Evolutionary conservation across 257 asterid genomes (phyloP).

Genomic region (Gardenia jasminoides): DNA sequence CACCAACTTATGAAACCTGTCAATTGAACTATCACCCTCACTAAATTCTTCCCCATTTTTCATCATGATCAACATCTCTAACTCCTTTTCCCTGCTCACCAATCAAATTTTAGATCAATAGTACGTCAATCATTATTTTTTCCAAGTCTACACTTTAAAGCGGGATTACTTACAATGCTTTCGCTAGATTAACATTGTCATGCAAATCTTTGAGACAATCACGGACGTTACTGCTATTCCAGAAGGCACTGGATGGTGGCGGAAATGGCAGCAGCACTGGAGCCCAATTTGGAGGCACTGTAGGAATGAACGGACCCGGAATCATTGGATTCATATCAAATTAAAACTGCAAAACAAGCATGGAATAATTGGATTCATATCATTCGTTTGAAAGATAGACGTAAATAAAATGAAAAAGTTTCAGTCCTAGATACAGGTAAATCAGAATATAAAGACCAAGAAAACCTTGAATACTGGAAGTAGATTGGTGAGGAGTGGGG

Average conservation of each 20-base stretch:
- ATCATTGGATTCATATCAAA: conserved; percentile 46
- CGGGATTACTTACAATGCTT: conserved; percentile 30
- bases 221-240: conserved; percentile 29
- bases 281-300: conserved; percentile 33
- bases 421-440: too few species aligned
- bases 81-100: conserved; percentile 21
- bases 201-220: conserved; percentile 28
- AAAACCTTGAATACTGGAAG: too few species aligned
- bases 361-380: too few species aligned
- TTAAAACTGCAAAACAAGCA: neutral
- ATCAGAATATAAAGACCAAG: too few species aligned
- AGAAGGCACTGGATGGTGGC: conserved; percentile 56
- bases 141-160: neutral
- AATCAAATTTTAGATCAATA: conserved; percentile 1
- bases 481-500: too few species aligned
- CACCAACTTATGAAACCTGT: conserved; percentile 39
- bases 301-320: conserved; percentile 32
- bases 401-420: too few species aligned
- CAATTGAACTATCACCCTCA: conserved; percentile 33
- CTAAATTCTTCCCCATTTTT: conserved; percentile 32
- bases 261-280: conserved; percentile 56
- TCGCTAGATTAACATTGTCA: conserved; percentile 30
- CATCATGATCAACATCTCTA: conserved; percentile 23
- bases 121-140: neutral
- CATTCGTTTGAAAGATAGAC: too few species aligned